These are phyloP conservation scores for Rubia yunnanensis DNA, from an alignment of 257 asterid genomes.

Conservation along the genomic window DNA sequence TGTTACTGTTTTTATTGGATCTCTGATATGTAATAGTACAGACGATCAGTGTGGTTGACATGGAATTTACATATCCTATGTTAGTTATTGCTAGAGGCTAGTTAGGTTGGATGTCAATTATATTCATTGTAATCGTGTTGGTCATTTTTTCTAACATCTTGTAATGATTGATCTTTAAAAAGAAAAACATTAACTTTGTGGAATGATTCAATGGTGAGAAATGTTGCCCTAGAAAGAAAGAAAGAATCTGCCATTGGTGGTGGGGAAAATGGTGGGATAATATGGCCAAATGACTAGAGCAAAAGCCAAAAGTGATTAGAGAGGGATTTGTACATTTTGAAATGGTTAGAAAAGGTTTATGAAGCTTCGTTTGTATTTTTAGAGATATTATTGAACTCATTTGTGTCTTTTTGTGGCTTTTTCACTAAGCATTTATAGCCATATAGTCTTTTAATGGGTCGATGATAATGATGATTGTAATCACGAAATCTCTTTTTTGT, in stretches of 20 bases:
- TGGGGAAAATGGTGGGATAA: neutral
- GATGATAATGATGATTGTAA: neutral
- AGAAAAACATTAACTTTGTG: too few species aligned
- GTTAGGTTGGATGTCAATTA: too few species aligned
- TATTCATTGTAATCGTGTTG: too few species aligned
- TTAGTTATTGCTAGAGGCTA: too few species aligned
- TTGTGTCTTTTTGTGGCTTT: neutral
- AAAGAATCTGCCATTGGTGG: constrained; percentile 6
- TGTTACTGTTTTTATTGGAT: too few species aligned
- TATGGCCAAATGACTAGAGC: neutral
- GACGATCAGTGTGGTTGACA: too few species aligned
- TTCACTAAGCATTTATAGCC: neutral
- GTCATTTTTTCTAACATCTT: too few species aligned
- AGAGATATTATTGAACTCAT: neutral
- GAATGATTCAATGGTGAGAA: constrained; percentile 10
- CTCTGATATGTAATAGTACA: too few species aligned
- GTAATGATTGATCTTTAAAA: too few species aligned
- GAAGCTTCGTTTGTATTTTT: neutral
- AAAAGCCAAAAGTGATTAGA: neutral
- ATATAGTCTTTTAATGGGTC: neutral
- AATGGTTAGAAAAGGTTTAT: neutral
- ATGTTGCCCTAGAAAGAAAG: constrained; percentile 2
- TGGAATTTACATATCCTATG: too few species aligned
- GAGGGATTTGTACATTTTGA: neutral
- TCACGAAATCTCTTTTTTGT: neutral